Percentiles rank a stretch among this genome's conserved stretches.
These are phyloP conservation scores for Ochromonas danica DNA, from an alignment of 108 stramenopile species.

Conservation along the genomic window DNA sequence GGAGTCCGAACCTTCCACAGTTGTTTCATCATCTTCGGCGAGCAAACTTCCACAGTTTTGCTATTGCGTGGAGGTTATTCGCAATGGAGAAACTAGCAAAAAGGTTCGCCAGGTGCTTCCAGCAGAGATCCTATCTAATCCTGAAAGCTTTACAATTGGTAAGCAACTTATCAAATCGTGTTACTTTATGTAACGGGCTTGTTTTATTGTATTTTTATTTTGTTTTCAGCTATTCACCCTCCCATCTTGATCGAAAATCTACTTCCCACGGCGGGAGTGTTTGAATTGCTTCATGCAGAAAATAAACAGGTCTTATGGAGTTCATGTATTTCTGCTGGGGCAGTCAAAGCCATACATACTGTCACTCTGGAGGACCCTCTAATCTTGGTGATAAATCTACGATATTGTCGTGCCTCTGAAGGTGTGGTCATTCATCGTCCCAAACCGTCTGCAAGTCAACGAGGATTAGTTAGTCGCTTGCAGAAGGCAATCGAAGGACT, in stretches of 20 bases:
- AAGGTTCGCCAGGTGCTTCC: conserved; percentile 2
- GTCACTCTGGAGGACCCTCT: conserved; percentile 82
- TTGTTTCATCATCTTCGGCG: not conserved
- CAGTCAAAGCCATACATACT: conserved; percentile 71
- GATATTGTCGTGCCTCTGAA: conserved; percentile 72
- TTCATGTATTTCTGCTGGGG: conserved; percentile 74
- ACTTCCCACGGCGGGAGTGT: conserved; percentile 74
- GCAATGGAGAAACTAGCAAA: too few species aligned
- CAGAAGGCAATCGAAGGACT: not conserved
- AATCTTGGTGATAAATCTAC: conserved; percentile 78
- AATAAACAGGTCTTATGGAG: conserved; percentile 74
- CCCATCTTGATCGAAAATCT: conserved; percentile 90
- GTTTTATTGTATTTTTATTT: conserved; percentile 79
- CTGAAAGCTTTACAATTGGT: conserved; percentile 36
- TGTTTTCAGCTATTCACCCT: conserved; percentile 77
- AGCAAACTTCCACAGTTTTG: conserved; percentile 63
- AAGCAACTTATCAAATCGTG: conserved; percentile 16
- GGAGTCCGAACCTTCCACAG: not conserved
- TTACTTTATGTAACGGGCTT: conserved; percentile 9
- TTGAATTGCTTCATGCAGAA: conserved; percentile 81
- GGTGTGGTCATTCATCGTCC: conserved; percentile 80
- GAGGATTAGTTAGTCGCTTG: not conserved
- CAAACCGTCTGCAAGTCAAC: conserved; percentile 31
- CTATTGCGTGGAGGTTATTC: conserved; percentile 73
- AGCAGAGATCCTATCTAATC: conserved; percentile 31